Conservation (phyloP, 306 rosid species). For the Lathyrus sativus region DNA sequence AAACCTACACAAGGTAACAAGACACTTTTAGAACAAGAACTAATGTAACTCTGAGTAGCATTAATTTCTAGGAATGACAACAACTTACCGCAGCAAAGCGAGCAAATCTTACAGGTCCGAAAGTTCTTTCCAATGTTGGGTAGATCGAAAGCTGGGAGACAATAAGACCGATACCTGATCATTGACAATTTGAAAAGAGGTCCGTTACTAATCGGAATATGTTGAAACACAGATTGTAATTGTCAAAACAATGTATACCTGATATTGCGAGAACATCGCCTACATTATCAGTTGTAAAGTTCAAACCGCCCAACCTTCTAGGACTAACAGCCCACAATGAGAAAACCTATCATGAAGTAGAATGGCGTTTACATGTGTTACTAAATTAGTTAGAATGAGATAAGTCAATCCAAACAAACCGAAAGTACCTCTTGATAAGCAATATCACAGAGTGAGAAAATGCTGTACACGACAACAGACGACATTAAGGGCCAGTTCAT, state of each 20-base stretch:
- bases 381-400: no score
- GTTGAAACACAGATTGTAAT: no score
- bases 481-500: slow-evolving; percentile 88
- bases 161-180: no score
- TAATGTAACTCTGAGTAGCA: not conserved
- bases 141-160: no score
- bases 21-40: not conserved
- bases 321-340: slow-evolving; percentile 89
- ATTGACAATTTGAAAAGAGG: no score
- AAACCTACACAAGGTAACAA: slow-evolving; percentile 43
- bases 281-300: slow-evolving; percentile 56
- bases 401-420: no score
- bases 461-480: slow-evolving; percentile 61
- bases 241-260: no score
- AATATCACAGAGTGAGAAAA: slow-evolving; percentile 77
- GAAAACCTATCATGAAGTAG: slow-evolving; percentile 51
- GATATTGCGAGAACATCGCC: not conserved
- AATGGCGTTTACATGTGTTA: not conserved
- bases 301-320: slow-evolving; percentile 60
- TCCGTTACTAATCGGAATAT: no score
- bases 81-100: no score
- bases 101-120: no score
- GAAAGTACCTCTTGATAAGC: slow-evolving; percentile 73
- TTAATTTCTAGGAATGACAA: not conserved
- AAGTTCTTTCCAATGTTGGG: no score